A percentile compares a stretch with the other conserved stretches of the same genome.
phyloP scores from a whole-genome alignment of 768 basidiomycete genomes.

The Amanita exitialis region DNA sequence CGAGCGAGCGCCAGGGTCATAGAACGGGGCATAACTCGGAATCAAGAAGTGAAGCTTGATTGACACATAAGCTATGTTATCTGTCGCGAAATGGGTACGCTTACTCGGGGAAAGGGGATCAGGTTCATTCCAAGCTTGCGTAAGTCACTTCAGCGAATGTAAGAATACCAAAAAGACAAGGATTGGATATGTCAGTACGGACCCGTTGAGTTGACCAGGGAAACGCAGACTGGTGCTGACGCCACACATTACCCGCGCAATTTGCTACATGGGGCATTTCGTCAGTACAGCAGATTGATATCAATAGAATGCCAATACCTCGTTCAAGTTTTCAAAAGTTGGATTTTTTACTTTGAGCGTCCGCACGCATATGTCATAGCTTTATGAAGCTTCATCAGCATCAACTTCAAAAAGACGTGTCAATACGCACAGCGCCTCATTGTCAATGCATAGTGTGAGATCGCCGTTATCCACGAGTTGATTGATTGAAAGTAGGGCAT shows the following conservation, averaged over 20 bases:
- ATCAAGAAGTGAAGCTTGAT: constrained; percentile 88
- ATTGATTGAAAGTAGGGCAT: constrained; percentile 74
- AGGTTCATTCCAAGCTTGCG: constrained; percentile 91
- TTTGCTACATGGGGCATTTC: constrained; percentile 31
- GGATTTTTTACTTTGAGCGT: constrained; percentile 60
- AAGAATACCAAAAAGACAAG: not conserved
- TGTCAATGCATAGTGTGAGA: constrained; percentile 77
- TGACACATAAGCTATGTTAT: not conserved
- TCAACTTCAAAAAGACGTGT: not conserved
- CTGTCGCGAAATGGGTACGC: constrained; percentile 32
- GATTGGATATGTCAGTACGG: constrained; percentile 10
- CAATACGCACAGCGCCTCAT: constrained; percentile 64
- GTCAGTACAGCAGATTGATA: not conserved
- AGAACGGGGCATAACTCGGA: constrained; percentile 90
- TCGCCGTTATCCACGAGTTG: constrained; percentile 88
- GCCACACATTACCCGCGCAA: constrained; percentile 90
- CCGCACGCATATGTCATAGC: constrained; percentile 62
- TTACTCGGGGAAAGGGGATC: constrained; percentile 89
- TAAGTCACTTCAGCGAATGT: constrained; percentile 45
- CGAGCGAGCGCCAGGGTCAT: constrained; percentile 48
- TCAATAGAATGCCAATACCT: constrained; percentile 27
- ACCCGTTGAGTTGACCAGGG: constrained; percentile 92
- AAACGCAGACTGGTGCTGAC: constrained; percentile 88
- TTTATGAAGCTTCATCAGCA: constrained; percentile 15
- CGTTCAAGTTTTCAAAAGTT: constrained; percentile 57